phyloP scores from a whole-genome alignment of 1,284 basidiomycete species.

The Dichomitus squalens region DNA sequence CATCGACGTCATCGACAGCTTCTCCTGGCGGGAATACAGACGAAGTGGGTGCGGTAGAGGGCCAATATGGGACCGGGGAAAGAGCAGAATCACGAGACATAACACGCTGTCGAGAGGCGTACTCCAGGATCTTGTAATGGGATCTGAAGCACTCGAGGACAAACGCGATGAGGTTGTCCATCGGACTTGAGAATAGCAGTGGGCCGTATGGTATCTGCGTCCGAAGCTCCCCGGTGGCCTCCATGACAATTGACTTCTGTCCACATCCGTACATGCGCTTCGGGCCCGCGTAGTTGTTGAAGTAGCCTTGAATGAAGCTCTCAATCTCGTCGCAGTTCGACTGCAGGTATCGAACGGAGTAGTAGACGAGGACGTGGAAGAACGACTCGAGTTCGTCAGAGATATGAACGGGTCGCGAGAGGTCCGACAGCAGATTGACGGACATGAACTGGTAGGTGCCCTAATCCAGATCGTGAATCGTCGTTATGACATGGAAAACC shows the following conservation, averaged over 20 bases:
- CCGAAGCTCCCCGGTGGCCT: neutral
- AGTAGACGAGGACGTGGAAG: slow-evolving; percentile 7
- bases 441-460: slow-evolving; percentile 7
- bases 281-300: neutral
- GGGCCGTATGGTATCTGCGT: neutral
- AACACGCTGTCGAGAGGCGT: neutral
- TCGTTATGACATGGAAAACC: no score
- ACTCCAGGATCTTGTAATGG: neutral
- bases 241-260: neutral
- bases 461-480: no score
- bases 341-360: neutral
- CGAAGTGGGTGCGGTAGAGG: neutral
- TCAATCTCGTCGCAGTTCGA: neutral
- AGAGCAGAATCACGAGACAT: neutral
- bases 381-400: slow-evolving; percentile 8
- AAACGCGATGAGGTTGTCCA: neutral
- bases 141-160: neutral
- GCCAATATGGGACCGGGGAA: neutral
- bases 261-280: neutral
- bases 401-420: neutral
- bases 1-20: no score
- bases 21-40: neutral
- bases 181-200: neutral
- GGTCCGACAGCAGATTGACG: neutral
- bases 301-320: slow-evolving; percentile 1